Evolutionary conservation across 2,329 filamentous ascomycete species (phyloP).

Genomic region (Aspergillus fumigatiaffinis): DNA sequence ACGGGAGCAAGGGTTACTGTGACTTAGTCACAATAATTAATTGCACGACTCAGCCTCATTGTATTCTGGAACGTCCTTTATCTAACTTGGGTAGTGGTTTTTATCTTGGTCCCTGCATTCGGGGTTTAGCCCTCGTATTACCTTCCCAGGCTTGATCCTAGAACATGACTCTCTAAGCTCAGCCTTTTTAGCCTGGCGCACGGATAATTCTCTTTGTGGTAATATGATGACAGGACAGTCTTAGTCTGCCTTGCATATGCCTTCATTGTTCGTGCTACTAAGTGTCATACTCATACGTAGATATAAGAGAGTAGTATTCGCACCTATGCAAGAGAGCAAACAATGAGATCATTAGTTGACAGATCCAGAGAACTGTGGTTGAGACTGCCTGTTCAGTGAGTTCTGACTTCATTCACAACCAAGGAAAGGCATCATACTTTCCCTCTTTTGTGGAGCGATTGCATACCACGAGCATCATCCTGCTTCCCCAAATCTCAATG

Average conservation of each 20-base stretch:
- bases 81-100: background rate
- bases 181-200: background rate
- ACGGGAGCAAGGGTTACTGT: background rate
- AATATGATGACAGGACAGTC: background rate
- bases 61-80: background rate
- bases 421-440: background rate
- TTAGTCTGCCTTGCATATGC: background rate
- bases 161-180: background rate
- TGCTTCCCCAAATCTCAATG: background rate
- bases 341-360: background rate
- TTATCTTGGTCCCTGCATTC: background rate
- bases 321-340: background rate
- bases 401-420: background rate
- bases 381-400: background rate
- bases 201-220: background rate
- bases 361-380: background rate
- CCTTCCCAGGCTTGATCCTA: background rate
- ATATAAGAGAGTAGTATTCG: background rate
- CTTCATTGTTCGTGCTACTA: background rate
- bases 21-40: background rate
- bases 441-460: background rate
- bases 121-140: background rate
- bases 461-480: background rate
- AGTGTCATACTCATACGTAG: background rate
- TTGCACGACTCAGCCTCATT: background rate